Evolutionary conservation across 805 yeast species (phyloP).

Genomic region (Ogataea glucozyma): DNA sequence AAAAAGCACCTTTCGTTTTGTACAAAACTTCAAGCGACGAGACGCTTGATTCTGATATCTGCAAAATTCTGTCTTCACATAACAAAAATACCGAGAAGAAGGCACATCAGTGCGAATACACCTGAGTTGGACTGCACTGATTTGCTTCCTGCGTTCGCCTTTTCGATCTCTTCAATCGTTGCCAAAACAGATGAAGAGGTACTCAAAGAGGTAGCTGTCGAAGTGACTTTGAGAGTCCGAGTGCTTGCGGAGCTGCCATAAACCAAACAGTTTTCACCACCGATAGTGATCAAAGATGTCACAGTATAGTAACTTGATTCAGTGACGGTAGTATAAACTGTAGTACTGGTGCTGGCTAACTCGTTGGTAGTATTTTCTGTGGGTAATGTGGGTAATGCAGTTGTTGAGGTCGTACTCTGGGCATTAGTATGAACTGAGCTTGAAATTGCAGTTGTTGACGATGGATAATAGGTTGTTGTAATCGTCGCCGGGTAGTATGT

Average conservation of each 20-base stretch:
- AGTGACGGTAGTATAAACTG: constrained; percentile 7
- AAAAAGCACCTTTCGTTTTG: no score
- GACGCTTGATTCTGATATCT: no score
- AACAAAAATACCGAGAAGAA: no score
- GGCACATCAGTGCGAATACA: background rate
- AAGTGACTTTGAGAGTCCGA: background rate
- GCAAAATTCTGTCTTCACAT: no score
- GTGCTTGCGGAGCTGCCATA: constrained; percentile 5
- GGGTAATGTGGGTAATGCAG: constrained; percentile 4
- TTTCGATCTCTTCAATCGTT: background rate
- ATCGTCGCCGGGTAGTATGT: constrained; percentile 17
- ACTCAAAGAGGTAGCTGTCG: background rate
- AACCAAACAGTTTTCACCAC: constrained; percentile 7
- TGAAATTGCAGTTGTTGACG: background rate
- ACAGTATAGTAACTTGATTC: constrained; percentile 9
- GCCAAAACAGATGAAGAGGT: background rate
- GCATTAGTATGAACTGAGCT: no score
- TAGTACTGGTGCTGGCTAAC: no score
- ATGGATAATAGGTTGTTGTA: constrained; percentile 8
- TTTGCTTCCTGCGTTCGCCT: constrained; percentile 1
- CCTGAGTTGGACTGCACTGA: background rate
- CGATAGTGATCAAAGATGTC: constrained; percentile 9
- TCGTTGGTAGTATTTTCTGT: constrained; percentile 2
- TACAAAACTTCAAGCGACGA: no score
- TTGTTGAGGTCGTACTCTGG: background rate